phyloP scores from a whole-genome alignment of 805 yeast genomes.

The Pichia heedii region DNA sequence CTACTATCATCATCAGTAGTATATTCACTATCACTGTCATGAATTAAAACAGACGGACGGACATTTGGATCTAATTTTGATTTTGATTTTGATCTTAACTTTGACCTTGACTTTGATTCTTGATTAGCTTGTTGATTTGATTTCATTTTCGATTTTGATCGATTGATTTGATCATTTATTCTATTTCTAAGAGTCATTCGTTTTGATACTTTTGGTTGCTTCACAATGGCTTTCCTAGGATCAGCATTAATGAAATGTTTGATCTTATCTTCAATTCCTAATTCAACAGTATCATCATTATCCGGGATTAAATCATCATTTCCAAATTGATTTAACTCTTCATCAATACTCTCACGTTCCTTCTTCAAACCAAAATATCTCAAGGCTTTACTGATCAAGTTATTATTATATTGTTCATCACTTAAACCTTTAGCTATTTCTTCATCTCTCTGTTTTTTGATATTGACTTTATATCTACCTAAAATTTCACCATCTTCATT shows the following conservation, averaged over 20 bases:
- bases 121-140: no score
- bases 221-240: conserved; percentile 15
- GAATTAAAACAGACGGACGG: not conserved
- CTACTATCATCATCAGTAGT: not conserved
- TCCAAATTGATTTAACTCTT: conserved; percentile 14
- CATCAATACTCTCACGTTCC: conserved; percentile 12
- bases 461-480: conserved; percentile 69
- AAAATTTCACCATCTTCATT: conserved; percentile 88
- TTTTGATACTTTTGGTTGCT: conserved; percentile 6
- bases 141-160: not conserved
- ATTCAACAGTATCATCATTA: conserved; percentile 5
- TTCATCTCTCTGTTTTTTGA: conserved; percentile 19
- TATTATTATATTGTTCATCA: conserved; percentile 6
- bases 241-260: conserved; percentile 19
- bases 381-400: conserved; percentile 16
- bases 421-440: conserved; percentile 1
- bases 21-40: conserved; percentile 4
- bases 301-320: conserved; percentile 19
- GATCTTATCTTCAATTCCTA: conserved; percentile 21
- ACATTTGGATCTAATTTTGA: not conserved
- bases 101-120: not conserved
- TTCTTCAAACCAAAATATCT: conserved; percentile 21
- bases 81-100: not conserved
- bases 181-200: not conserved
- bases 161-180: not conserved